A percentile compares a stretch with the other conserved stretches of the same genome.
phyloP scores from a whole-genome alignment of 1,284 basidiomycete genomes.

The Rhizopogon parksii region DNA sequence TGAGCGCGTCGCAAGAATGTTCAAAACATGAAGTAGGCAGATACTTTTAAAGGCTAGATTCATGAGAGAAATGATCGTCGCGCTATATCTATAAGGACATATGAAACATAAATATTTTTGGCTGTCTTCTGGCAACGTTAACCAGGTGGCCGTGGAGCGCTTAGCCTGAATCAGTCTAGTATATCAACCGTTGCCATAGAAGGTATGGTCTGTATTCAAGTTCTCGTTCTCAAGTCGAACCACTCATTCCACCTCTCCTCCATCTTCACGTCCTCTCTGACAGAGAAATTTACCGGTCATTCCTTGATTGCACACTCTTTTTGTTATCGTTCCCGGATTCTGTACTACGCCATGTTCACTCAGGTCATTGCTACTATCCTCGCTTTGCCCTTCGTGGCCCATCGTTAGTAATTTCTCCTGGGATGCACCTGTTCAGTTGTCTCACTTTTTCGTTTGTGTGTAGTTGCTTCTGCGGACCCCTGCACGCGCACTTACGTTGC shows the following conservation, averaged over 20 bases:
- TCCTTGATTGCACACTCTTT: conserved; percentile 16
- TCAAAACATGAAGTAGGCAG: too few species aligned
- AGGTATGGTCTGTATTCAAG: not conserved
- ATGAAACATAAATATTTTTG: too few species aligned
- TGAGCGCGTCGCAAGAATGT: too few species aligned
- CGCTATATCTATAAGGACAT: too few species aligned
- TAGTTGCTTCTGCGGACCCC: conserved; percentile 37
- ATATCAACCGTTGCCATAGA: conserved; percentile 3
- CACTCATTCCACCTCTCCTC: not conserved
- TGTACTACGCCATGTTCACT: conserved; percentile 38
- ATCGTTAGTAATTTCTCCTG: conserved; percentile 29
- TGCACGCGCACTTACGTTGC: conserved; percentile 61
- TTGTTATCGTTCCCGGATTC: conserved; percentile 7
- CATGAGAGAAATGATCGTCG: too few species aligned
- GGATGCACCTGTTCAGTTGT: conserved; percentile 6
- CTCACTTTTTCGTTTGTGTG: conserved; percentile 2
- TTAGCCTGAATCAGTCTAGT: not conserved
- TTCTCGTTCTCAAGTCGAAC: not conserved
- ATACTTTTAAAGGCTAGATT: too few species aligned
- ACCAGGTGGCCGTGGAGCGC: not conserved
- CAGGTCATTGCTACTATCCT: conserved; percentile 36
- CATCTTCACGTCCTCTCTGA: conserved; percentile 1
- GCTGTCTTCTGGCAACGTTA: too few species aligned
- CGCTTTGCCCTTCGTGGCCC: conserved; percentile 37
- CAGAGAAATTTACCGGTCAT: conserved; percentile 2